Percentiles rank a stretch among this genome's conserved stretches.
These are phyloP conservation scores for Yamagishiella unicocca DNA, from an alignment of 139 green algal species.

Conservation along the genomic window DNA sequence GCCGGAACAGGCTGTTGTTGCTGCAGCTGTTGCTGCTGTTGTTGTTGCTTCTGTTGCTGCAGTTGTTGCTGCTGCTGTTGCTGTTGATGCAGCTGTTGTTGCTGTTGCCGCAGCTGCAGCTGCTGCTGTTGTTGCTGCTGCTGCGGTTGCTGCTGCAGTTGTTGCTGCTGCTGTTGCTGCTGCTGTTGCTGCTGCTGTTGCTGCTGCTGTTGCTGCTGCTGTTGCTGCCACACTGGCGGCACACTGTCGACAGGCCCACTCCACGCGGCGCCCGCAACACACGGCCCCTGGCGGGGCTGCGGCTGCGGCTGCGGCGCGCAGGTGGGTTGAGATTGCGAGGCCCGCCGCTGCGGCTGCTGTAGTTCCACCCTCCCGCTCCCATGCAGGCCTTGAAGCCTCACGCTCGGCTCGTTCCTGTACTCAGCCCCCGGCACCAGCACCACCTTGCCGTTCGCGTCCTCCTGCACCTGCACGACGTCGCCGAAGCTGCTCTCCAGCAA, in stretches of 20 bases:
- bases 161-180: not conserved
- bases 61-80: not conserved
- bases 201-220: not conserved
- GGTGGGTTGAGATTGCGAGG: not conserved
- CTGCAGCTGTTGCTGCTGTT: not conserved
- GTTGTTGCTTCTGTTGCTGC: not conserved
- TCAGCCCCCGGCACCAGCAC: not conserved
- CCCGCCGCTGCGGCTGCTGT: not conserved
- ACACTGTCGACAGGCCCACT: not conserved
- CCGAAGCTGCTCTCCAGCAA: not conserved
- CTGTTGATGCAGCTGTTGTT: not conserved
- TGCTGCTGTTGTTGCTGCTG: not conserved
- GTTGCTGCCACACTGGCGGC: not conserved
- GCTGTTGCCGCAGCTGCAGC: not conserved
- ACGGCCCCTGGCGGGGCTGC: not conserved
- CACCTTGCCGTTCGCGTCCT: not conserved
- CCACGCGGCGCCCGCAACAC: not conserved
- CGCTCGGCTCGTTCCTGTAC: not conserved
- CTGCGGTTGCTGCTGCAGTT: not conserved
- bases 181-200: not conserved
- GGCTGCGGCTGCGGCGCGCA: not conserved
- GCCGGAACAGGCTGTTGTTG: not conserved
- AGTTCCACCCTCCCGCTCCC: not conserved
- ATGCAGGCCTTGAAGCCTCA: not conserved
- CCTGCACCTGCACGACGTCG: not conserved